Conservation (phyloP, 345 rosid species). For the Moringa oleifera region DNA sequence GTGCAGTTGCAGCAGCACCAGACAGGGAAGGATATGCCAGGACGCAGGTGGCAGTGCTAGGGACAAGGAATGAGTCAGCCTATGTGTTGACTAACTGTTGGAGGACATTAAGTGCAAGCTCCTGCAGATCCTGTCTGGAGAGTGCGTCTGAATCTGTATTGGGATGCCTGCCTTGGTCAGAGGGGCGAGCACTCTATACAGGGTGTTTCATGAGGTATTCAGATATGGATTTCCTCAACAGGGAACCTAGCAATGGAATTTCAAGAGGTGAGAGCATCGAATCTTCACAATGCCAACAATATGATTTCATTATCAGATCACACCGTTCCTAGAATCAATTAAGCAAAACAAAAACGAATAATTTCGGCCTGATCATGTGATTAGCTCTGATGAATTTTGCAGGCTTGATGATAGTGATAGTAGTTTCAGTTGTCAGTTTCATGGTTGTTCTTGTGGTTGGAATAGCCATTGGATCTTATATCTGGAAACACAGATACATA, state of each 20-base stretch:
- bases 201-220: slow-evolving; percentile 93
- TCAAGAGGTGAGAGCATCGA: slow-evolving; percentile 41
- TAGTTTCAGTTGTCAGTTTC: slow-evolving; percentile 65
- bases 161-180: slow-evolving; percentile 79
- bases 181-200: slow-evolving; percentile 77
- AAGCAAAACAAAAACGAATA: too few species aligned
- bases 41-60: slow-evolving; percentile 22
- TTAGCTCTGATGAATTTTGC: slow-evolving; percentile 18
- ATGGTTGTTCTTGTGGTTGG: slow-evolving; percentile 58
- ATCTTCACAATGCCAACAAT: background rate
- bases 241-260: slow-evolving; percentile 37
- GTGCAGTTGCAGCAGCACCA: slow-evolving; percentile 40
- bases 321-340: too few species aligned
- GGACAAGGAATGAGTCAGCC: slow-evolving; percentile 38
- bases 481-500: slow-evolving; percentile 59
- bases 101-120: slow-evolving; percentile 55
- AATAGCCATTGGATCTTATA: slow-evolving; percentile 43
- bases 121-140: slow-evolving; percentile 63
- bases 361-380: slow-evolving; percentile 2
- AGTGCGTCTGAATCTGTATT: slow-evolving; percentile 58
- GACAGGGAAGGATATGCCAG: slow-evolving; percentile 46
- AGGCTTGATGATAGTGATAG: slow-evolving; percentile 56
- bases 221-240: slow-evolving; percentile 67
- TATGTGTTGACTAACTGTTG: slow-evolving; percentile 82
- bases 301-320: background rate